Conservation (phyloP, 345 rosid species). For the Odontarrhena argentea region DNA sequence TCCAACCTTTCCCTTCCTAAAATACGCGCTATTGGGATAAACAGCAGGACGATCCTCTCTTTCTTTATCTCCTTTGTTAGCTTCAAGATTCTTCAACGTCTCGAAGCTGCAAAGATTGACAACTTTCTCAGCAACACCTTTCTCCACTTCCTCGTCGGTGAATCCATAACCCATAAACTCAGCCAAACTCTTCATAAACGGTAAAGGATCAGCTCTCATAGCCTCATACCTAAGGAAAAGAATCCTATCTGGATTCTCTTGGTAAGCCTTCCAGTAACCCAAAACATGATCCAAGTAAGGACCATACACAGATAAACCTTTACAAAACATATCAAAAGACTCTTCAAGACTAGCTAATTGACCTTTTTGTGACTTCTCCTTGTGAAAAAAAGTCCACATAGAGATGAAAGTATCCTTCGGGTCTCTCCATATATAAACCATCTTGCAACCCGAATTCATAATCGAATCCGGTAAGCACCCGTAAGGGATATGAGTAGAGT, state of each 20-base stretch:
- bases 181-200: slow-evolving; percentile 32
- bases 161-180: slow-evolving; percentile 39
- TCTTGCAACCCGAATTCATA: slow-evolving; percentile 9
- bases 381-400: slow-evolving; percentile 22
- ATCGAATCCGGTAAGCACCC: not conserved
- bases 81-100: slow-evolving; percentile 33
- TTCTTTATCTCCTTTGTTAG: slow-evolving; percentile 5
- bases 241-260: slow-evolving; percentile 17
- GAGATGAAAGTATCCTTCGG: slow-evolving; percentile 36
- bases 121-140: slow-evolving; percentile 25
- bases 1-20: slow-evolving; percentile 43
- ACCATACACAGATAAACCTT: slow-evolving; percentile 15
- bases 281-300: slow-evolving; percentile 30
- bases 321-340: slow-evolving; percentile 30
- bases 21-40: slow-evolving; percentile 13
- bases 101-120: slow-evolving; percentile 35
- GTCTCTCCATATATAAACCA: slow-evolving; percentile 37
- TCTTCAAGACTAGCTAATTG: slow-evolving; percentile 5
- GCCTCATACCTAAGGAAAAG: slow-evolving; percentile 28
- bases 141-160: slow-evolving; percentile 29
- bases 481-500: slow-evolving; percentile 24
- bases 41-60: not conserved
- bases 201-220: slow-evolving; percentile 16
- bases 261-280: slow-evolving; percentile 30
- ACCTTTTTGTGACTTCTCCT: not conserved